These are phyloP conservation scores for Peronospora tabacina DNA, from an alignment of 352 stramenopile species.

Conservation along the genomic window DNA sequence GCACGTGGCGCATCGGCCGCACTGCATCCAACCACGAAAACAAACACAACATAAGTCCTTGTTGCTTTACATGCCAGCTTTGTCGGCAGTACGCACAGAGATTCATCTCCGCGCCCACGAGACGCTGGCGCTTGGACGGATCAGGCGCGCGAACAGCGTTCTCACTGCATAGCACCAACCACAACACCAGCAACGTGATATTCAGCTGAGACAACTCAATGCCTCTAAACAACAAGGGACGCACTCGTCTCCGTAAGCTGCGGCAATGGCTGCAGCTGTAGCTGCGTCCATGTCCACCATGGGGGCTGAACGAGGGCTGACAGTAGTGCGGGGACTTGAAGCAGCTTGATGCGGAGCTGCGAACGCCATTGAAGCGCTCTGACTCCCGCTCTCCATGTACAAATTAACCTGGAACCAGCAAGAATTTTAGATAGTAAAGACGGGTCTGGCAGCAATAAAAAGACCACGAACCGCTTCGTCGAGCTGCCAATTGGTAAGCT, in stretches of 20 bases:
- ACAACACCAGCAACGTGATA: constrained; percentile 4
- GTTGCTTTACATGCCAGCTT: neutral
- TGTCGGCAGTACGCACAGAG: constrained; percentile 19
- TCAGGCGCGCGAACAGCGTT: constrained; percentile 69
- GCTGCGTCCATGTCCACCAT: constrained; percentile 20
- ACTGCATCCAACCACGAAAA: constrained; percentile 17
- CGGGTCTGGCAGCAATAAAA: too few relatives aligned
- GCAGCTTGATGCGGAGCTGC: constrained; percentile 2
- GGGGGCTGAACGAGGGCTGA: constrained; percentile 2
- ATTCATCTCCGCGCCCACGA: constrained; percentile 53
- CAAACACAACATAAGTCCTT: constrained; percentile 1
- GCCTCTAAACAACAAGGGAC: constrained; percentile 2
- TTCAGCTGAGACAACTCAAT: neutral
- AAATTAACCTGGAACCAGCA: constrained; percentile 47
- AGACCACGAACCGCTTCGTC: constrained; percentile 50
- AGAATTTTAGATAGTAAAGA: neutral
- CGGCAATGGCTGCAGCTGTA: constrained; percentile 29
- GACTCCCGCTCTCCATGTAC: constrained; percentile 74
- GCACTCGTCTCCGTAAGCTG: constrained; percentile 35
- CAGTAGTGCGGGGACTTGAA: constrained; percentile 3
- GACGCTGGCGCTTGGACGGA: constrained; percentile 73
- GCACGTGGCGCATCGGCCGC: constrained; percentile 43
- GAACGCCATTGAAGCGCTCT: constrained; percentile 16
- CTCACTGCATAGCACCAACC: constrained; percentile 8
- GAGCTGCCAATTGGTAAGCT: constrained; percentile 74